Base-by-base conservation (phyloP, 2,329 filamentous ascomycete species). In the Colletotrichum endophyticum region DNA sequence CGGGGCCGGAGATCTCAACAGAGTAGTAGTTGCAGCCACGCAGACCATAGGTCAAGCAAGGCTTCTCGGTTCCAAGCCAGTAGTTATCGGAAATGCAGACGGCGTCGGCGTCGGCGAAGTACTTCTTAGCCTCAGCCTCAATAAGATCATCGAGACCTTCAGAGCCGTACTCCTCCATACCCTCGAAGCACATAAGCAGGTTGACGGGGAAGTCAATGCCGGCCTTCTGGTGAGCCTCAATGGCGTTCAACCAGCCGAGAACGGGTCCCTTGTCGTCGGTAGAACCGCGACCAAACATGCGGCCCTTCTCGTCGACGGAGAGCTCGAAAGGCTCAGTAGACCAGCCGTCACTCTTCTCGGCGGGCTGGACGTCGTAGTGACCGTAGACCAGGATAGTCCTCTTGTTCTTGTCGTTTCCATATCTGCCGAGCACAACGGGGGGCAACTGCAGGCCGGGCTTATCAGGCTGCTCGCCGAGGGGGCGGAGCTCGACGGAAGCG, bases 81-180 rank as follows among this genome's bases (percentile, higher is more conserved):
- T 99, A 99, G 91, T 99, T 99, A 87, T 99, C 97, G 64, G 95
- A 98, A 84, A 99, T 99, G 88, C 97, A 99, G 77, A 99, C 95
- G 8, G 96, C 97, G 80, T 99, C 97, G 44, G 96, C 93, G 81
- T 98, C 96, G 82, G 95, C 95, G 89, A 99, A 99, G 90, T 94
- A 99, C 81, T 95, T 94, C 88, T 98, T 95, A 79, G 94, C 96
- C 88, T 99, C 97, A 63, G 92, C 93, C 80, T 94, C 91, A 86
- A 99, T 98, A 80, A 99, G 94, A 81, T 98, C 96, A 83, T 99
- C 97, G 72, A 99, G 91, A 49, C 97, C 97, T 84, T 99, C 96
- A 1, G 96, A 98, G 67, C 97, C 97, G 84, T 98, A 98, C 88
- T 99, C 97, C 88, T 99, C 97, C 97, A 99, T 99, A 66, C 97